These are phyloP conservation scores for Aspergillus pseudoterreus DNA, from an alignment of 2,329 filamentous ascomycete species.

Conservation along the genomic window DNA sequence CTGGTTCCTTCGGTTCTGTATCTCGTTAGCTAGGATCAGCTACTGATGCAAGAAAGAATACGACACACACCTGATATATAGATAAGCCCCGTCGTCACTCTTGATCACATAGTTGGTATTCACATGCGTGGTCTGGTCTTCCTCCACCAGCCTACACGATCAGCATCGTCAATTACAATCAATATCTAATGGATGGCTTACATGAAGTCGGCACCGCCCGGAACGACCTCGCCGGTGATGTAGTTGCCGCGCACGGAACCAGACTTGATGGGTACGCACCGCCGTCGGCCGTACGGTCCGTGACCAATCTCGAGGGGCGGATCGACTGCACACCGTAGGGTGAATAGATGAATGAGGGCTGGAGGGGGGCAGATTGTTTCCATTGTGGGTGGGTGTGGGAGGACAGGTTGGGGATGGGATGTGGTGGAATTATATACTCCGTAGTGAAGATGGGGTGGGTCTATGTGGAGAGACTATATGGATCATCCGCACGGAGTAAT, in stretches of 20 bases:
- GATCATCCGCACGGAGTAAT: too few relatives aligned
- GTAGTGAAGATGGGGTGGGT: too few relatives aligned
- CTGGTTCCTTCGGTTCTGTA: constrained; percentile 25
- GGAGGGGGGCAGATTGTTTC: constrained; percentile 18
- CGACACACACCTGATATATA: constrained; percentile 23
- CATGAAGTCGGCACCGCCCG: constrained; percentile 26
- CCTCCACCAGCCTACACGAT: constrained; percentile 20
- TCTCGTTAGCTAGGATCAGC: background rate
- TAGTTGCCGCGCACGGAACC: constrained; percentile 19
- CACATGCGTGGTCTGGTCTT: constrained; percentile 25
- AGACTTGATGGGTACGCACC: constrained; percentile 21
- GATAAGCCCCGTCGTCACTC: constrained; percentile 22
- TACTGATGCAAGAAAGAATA: too few relatives aligned
- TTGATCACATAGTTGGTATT: constrained; percentile 26
- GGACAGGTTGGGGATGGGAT: background rate
- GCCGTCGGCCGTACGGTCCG: constrained; percentile 22
- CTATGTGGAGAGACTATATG: too few relatives aligned
- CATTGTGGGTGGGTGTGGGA: constrained; percentile 3
- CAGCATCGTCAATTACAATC: background rate
- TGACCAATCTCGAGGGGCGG: constrained; percentile 23
- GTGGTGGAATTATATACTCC: too few relatives aligned
- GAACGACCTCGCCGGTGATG: constrained; percentile 21
- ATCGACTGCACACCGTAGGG: constrained; percentile 21
- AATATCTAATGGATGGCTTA: constrained; percentile 3
- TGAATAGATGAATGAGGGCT: constrained; percentile 20